These are phyloP conservation scores for Scedosporium dehoogii DNA, from an alignment of 2,329 filamentous ascomycete genomes.

Conservation along the genomic window DNA sequence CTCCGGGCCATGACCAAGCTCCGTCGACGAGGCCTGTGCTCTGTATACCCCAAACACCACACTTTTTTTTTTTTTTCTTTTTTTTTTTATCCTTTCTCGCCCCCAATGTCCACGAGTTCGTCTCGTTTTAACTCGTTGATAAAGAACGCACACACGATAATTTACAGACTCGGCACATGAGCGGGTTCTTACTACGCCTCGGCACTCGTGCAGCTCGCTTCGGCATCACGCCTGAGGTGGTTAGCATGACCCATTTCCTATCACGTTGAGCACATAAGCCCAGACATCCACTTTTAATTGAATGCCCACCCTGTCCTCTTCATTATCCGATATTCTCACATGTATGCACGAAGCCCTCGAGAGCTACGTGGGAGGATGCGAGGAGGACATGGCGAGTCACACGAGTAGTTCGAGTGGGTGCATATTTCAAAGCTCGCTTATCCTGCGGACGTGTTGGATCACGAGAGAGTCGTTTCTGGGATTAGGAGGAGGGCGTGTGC, in stretches of 20 bases:
- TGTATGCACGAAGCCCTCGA: background rate
- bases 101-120: no score
- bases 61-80: no score
- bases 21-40: no score
- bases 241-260: background rate
- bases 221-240: no score
- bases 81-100: no score
- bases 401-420: background rate
- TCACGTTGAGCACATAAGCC: background rate
- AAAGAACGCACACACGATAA: background rate
- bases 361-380: background rate
- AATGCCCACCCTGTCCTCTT: background rate
- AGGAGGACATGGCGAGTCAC: background rate
- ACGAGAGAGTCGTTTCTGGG: background rate
- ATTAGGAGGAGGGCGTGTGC: background rate
- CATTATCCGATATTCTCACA: no score
- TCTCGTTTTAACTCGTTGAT: no score
- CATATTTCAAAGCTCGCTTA: background rate
- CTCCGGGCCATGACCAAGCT: background rate
- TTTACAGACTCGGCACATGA: background rate
- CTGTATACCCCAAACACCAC: no score
- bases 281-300: background rate
- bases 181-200: background rate
- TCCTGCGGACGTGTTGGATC: background rate
- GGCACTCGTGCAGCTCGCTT: background rate